Conservation (phyloP, 1,284 basidiomycete genomes). For the Ustilago bromivora region DNA sequence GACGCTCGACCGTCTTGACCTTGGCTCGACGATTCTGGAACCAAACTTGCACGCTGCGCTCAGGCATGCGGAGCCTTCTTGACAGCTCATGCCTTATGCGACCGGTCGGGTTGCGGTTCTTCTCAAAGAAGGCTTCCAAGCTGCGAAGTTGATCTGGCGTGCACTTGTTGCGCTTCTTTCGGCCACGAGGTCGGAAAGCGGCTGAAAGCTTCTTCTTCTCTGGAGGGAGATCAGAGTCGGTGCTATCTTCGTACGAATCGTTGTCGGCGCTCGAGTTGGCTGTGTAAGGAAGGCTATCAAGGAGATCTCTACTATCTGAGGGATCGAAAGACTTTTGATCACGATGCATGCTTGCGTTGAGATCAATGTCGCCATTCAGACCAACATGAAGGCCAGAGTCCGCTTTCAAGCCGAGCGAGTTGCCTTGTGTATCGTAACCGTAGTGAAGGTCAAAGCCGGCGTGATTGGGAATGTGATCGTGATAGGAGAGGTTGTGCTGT, state of each 20-base stretch:
- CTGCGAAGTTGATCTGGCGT: slow-evolving; percentile 54
- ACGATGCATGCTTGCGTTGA: slow-evolving; percentile 13
- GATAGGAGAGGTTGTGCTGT: slow-evolving; percentile 15
- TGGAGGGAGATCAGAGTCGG: slow-evolving; percentile 47
- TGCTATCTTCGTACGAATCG: slow-evolving; percentile 50
- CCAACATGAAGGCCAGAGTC: slow-evolving; percentile 31
- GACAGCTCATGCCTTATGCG: slow-evolving; percentile 52
- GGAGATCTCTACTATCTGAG: slow-evolving; percentile 25
- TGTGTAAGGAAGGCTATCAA: slow-evolving; percentile 40
- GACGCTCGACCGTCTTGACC: slow-evolving; percentile 50
- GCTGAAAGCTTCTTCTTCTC: slow-evolving; percentile 47
- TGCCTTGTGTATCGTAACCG: slow-evolving; percentile 17
- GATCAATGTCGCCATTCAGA: slow-evolving; percentile 27
- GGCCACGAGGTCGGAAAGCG: slow-evolving; percentile 44
- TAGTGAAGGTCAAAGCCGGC: slow-evolving; percentile 35
- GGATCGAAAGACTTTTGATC: slow-evolving; percentile 18
- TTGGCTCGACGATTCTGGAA: slow-evolving; percentile 60
- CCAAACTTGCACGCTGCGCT: slow-evolving; percentile 63
- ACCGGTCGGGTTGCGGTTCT: slow-evolving; percentile 61
- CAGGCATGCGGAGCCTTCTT: slow-evolving; percentile 53
- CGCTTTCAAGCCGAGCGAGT: slow-evolving; percentile 31
- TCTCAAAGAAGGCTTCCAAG: slow-evolving; percentile 57
- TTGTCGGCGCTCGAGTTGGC: slow-evolving; percentile 24
- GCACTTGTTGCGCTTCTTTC: slow-evolving; percentile 63
- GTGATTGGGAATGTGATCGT: slow-evolving; percentile 16